Evolutionary conservation across 2,329 filamentous ascomycete genomes (phyloP), one percentile per base, ranked within the genome.

Genomic region (Didymella sp.): DNA sequence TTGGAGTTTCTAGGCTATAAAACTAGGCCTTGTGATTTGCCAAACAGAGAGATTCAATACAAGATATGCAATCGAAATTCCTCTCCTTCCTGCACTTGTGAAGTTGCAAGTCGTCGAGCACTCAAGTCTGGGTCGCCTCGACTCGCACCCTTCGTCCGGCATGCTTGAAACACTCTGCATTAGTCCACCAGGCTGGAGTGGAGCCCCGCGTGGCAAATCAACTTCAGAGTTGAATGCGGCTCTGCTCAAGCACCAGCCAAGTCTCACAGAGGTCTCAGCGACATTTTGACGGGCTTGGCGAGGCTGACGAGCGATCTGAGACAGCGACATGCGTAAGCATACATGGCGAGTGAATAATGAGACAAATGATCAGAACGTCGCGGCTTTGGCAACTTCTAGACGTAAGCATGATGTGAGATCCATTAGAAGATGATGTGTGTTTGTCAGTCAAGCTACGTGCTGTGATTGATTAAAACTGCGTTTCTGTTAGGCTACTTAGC

Each of bases 221-320:
- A 24, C 33, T 43, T 38, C 35, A 38, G 19, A 38, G 4, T 38
- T 11, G 31, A 17, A 47, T 45, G 22, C 35, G 24, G 45, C 24
- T 35, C 31, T 38, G 17, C 30, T 50, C 38, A 63, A 67, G 64
- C 59, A 56, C 46, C 30, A 27, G 50, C 60, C 57, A 66, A 66
- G 67, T 62, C 56, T 53, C 60, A 63, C 21, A n/a, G 45, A 56
- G 49, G 65, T 69, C 65, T 68, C 63, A 62, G 58, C 50, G 51
- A 52, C 51, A 51, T 51, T 51, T 60, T 67, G 41, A 15, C 15
- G 9, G 7, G 41, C 65, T 69, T 66, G 65, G 62, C 65, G 25
- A 43, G 17, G 42, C 45, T 40, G 30, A 31, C 7, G 28, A 31
- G 9, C 12, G 11, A n/a, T 30, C 22, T 51, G 56, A 59, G 51